These are phyloP conservation scores for Rhinocladiella mackenziei DNA, from an alignment of 2,329 filamentous ascomycete genomes.

Conservation along the genomic window DNA sequence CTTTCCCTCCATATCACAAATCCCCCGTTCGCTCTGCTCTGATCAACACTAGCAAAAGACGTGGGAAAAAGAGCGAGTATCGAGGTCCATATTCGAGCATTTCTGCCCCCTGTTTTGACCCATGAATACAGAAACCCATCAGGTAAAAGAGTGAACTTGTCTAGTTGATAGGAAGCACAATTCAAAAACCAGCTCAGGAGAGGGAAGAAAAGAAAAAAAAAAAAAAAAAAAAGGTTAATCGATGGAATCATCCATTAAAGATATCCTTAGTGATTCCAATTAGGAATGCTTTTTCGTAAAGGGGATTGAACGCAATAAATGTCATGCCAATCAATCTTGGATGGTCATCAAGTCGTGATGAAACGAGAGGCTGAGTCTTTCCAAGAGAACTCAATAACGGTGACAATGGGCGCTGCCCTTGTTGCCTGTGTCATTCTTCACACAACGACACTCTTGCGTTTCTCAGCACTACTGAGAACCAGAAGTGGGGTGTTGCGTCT, in stretches of 20 bases:
- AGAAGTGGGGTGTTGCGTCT: slow-evolving; percentile 82
- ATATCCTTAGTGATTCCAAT: slow-evolving; percentile 9
- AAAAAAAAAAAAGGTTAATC: slow-evolving; percentile 6
- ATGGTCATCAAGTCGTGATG: slow-evolving; percentile 27
- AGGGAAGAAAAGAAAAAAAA: neutral
- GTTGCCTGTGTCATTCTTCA: slow-evolving; percentile 9
- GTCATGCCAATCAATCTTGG: slow-evolving; percentile 22
- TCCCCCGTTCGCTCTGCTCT: too few species aligned
- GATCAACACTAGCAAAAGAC: too few species aligned
- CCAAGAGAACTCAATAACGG: slow-evolving; percentile 25
- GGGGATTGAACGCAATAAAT: slow-evolving; percentile 3
- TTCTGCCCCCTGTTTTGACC: too few species aligned
- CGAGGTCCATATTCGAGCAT: too few species aligned
- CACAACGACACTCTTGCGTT: slow-evolving; percentile 65
- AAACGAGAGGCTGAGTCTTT: slow-evolving; percentile 27
- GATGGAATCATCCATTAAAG: slow-evolving; percentile 16
- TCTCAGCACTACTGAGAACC: slow-evolving; percentile 82
- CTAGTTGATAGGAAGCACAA: too few species aligned
- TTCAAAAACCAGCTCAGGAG: too few species aligned
- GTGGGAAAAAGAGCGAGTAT: too few species aligned
- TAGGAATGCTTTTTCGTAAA: slow-evolving; percentile 13
- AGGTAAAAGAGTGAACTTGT: too few species aligned
- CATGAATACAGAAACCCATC: too few species aligned
- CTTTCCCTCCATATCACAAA: too few species aligned
- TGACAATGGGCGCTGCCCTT: slow-evolving; percentile 20